Evolutionary conservation across 1,284 basidiomycete genomes (phyloP), one percentile per base, ranked within the genome.

Genomic region (Pascua guehoae): DNA sequence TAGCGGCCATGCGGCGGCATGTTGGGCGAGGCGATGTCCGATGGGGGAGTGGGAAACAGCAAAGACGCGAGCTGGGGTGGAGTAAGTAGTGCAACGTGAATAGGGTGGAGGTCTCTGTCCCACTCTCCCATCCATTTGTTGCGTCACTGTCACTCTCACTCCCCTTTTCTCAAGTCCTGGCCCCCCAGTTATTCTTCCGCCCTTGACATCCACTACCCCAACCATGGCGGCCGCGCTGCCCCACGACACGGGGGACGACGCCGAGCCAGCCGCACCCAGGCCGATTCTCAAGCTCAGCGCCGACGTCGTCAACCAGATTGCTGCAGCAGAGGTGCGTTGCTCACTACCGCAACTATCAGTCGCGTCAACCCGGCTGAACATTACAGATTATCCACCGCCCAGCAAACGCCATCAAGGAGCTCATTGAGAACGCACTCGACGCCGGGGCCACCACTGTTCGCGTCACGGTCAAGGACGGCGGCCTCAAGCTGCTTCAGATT

Each of bases 391-490:
- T 98, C 61, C 95, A 98, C 60, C 81, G 96, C 38, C 96, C 96
- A 0, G 85, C 91, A 10, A 98, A 95, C 63, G 96, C 96, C 1
- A 82, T 98, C 60, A 99, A 99, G 75, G 96, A 98, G 76, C 82
- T 98, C 1, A 80, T 98, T 18, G 96, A 99, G 78, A 98, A 98
- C 69, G 85, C 88, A 17, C 82, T 98, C 38, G 96, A 98, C 78
- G 96, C 96, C 0, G 88, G 90, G 2, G 81, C 93, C 36, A 95
- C 89, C 0, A 85, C 86, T 0, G 92, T 98, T 68, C 86, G 87
- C 48, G 81, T 98, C 53, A 89, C 87, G 0, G 83, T 95, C 64
- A 97, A 96, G 75, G 95, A 98, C 57, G 96, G 96, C 1, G 96
- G 96, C 0, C 80, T 98, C 79, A 98, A 96, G 74, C 80, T 94